A percentile compares a stretch with the other conserved stretches of the same genome.
Conservation (phyloP, 306 rosid species). For the Bauhinia variegata region DNA sequence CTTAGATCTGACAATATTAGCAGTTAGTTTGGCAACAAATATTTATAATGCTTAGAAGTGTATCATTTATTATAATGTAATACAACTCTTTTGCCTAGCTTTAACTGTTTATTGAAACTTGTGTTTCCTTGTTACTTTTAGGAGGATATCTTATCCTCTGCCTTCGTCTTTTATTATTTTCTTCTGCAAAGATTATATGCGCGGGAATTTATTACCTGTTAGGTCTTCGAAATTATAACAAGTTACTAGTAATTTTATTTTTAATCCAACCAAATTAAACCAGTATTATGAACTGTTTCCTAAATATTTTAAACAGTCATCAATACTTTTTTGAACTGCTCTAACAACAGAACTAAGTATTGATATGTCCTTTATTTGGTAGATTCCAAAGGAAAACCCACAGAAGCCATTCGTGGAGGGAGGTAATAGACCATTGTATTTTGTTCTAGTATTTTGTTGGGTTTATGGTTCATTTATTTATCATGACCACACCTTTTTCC, state of each 20-base stretch:
- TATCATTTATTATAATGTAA: too few species aligned
- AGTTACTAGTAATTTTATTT: constrained; percentile 9
- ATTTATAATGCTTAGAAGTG: background rate
- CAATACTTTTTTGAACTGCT: constrained; percentile 26
- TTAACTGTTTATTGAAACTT: too few species aligned
- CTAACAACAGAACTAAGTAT: constrained; percentile 22
- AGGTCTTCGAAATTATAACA: constrained; percentile 3
- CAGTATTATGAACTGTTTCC: background rate
- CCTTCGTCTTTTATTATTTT: too few species aligned
- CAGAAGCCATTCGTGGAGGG: constrained; percentile 98
- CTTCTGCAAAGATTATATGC: too few species aligned
- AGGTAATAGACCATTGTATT: constrained; percentile 59
- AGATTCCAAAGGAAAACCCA: constrained; percentile 88
- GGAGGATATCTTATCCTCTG: too few species aligned
- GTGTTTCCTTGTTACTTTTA: too few species aligned
- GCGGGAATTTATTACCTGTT: constrained; percentile 7
- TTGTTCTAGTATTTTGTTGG: constrained; percentile 19
- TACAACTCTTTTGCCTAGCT: too few species aligned
- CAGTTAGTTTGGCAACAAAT: constrained; percentile 7
- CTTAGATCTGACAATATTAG: constrained; percentile 16
- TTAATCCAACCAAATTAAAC: constrained; percentile 21
- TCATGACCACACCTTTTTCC: constrained; percentile 32
- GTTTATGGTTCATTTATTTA: constrained; percentile 37
- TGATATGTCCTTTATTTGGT: constrained; percentile 31
- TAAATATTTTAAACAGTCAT: constrained; percentile 1